Evolutionary conservation across 2,329 filamentous ascomycete species (phyloP), one percentile per base, ranked within the genome.

Genomic region (Verticillium nubilum): DNA sequence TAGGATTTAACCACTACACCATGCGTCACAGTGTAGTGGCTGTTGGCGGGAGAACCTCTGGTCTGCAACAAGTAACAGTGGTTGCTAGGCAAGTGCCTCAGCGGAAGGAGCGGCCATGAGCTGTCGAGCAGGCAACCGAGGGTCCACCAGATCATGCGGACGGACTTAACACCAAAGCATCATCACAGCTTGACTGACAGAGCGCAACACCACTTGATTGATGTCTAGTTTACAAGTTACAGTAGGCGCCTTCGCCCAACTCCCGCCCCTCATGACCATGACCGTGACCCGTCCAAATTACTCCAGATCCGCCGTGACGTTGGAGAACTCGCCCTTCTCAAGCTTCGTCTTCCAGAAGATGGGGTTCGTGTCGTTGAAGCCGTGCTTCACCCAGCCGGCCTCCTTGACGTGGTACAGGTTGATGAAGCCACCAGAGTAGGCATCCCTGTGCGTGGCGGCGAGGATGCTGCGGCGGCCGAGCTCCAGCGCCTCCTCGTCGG

Each of bases 341-440:
- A 99, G 79, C 87, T 99, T 99, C 56, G 93, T 97, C 83, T 96
- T 90, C 95, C 95, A 99, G 88, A 99, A 99, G 73, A 98, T 96
- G 52, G 94, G 94, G 82, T 98, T 97, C 68, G 94, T 98, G 77
- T 99, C 95, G 72, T 82, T 92, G 71, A 99, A 99, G 63, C 95
- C 95, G 73, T 98, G 94, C 85, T 96, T 97, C 71, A 96, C 93
- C 95, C 95, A 99, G 68, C 95, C 95, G 65, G 92, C 89, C 81
- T 99, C 94, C 87, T 97, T 97, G 4, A 99, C 93, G 72, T 99
- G 95, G 79, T 99, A 99, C 72, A 98, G 74, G 80, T 99, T 99
- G 84, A 99, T 97, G 80, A 86, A 98, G 67, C 95, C 95, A 81
- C 95, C 95, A 26, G 95, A 98, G 84, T 90, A 99, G n/a, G 95